Percentiles rank a stretch among this genome's conserved stretches.
phyloP scores from a whole-genome alignment of 1,284 basidiomycete species.

The Jaminaea rosea region DNA sequence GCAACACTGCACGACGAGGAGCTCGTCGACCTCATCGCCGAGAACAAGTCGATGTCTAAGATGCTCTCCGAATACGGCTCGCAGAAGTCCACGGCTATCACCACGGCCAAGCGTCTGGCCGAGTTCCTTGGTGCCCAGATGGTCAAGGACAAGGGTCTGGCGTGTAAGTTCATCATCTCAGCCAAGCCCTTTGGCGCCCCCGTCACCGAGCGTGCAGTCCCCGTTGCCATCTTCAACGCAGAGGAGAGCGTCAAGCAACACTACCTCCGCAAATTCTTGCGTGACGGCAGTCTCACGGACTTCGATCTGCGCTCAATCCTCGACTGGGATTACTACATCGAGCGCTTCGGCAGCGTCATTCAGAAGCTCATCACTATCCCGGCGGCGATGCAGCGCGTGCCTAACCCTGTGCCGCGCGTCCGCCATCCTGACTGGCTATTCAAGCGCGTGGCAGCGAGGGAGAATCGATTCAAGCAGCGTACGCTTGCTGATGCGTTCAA shows the following conservation, averaged over 20 bases:
- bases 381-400: slow-evolving; percentile 92
- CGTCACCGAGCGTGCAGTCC: slow-evolving; percentile 92
- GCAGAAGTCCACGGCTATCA: slow-evolving; percentile 97
- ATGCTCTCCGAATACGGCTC: slow-evolving; percentile 90
- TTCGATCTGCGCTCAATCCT: slow-evolving; percentile 91
- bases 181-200: slow-evolving; percentile 85
- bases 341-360: slow-evolving; percentile 91
- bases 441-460: slow-evolving; percentile 73
- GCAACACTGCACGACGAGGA: slow-evolving; percentile 79
- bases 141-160: slow-evolving; percentile 98
- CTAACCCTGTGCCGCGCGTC: slow-evolving; percentile 91
- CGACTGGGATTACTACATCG: slow-evolving; percentile 98
- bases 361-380: slow-evolving; percentile 99
- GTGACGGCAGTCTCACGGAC: slow-evolving; percentile 75
- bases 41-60: slow-evolving; percentile 96
- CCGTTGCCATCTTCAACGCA: slow-evolving; percentile 96
- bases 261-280: slow-evolving; percentile 92
- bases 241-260: slow-evolving; percentile 80
- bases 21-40: slow-evolving; percentile 92
- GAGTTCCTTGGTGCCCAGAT: slow-evolving; percentile 97
- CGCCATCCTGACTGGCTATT: slow-evolving; percentile 96
- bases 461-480: slow-evolving; percentile 97
- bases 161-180: slow-evolving; percentile 98
- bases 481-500: slow-evolving; percentile 93
- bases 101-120: slow-evolving; percentile 84